Evolutionary conservation across 306 rosid species (phyloP), one percentile per base, ranked within the genome.

Genomic region (Vicia faba): DNA sequence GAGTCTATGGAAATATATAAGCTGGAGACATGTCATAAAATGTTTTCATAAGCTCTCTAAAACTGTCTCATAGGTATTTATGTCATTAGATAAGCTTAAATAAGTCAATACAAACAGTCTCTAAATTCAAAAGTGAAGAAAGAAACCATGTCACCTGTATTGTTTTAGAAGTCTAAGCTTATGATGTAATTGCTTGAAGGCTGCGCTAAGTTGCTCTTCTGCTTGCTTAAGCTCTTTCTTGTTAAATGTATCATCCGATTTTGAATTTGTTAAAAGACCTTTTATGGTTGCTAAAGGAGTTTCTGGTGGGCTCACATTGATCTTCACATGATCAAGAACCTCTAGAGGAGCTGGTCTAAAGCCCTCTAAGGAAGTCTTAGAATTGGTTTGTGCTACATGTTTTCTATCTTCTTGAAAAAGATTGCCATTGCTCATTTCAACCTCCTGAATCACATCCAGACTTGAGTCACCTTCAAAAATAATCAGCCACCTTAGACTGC

Each of bases 111-210:
- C 4, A 11, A 53, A 23, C n/a, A 2, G 3, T 6, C 2, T 1
- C 1, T 9, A 5, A 46, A 18, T 43, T 6, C 33, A 69, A 28
- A 25, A 49, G 50, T 50, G 46, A 28, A 57, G 33, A 29, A 59
- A 51, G 58, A 73, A 16, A 15, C 19, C 35, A 66, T 57, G 31
- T 46, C 64, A 91, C 97, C 95, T 70, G 62, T 75, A 88, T 68
- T 84, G 67, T 70, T 88, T 91, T 11, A 87, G 76, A 68, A 91
- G 90, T 58, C 70, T 77, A 19, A 91, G 95, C 86, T 86, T 87
- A 58, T 73, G 68, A 67, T 91, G 69, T 53, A 91, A 87, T 75
- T 82, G 88, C 35, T 66, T 74, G 13, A 91, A 73, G 64, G 95
- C 97, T 48, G 8, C 38, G 35, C 75, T 72, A 70, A 91, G 79